Conservation (phyloP, 164 flowering plant genomes). For the Houttuynia cordata region DNA sequence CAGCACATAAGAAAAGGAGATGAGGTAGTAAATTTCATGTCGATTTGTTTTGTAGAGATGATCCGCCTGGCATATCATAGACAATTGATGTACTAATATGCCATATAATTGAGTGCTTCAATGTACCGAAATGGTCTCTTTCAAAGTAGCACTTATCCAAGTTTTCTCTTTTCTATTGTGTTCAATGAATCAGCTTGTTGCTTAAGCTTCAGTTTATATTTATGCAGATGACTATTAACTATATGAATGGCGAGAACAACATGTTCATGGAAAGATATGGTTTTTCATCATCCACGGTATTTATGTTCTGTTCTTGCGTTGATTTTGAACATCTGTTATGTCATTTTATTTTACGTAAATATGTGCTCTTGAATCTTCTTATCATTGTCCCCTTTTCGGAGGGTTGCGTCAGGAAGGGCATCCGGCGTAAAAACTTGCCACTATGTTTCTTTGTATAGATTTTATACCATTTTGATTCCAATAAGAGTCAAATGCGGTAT, state of each 20-base stretch:
- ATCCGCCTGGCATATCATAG: not conserved
- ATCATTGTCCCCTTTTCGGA: no score
- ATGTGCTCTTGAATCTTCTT: no score
- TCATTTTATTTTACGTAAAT: no score
- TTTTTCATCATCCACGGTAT: slow-evolving; percentile 79
- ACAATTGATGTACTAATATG: no score
- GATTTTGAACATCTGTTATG: not conserved
- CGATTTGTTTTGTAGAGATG: no score
- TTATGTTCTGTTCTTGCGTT: not conserved
- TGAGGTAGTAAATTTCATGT: slow-evolving; percentile 38
- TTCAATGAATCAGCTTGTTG: not conserved
- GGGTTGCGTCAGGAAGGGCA: no score
- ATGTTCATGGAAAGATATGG: slow-evolving; percentile 82
- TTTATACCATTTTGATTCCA: no score
- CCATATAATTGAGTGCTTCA: not conserved
- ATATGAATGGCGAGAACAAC: slow-evolving; percentile 57
- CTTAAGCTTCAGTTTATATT: not conserved
- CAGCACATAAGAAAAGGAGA: slow-evolving; percentile 72
- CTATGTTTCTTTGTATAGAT: no score
- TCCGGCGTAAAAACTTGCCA: no score
- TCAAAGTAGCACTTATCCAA: not conserved
- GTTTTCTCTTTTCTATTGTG: not conserved
- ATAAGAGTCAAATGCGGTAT: no score
- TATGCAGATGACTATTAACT: slow-evolving; percentile 79
- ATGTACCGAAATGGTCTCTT: not conserved